Evolutionary conservation across 352 stramenopile genomes (phyloP), one percentile per base, ranked within the genome.

Genomic region (Achlya hypogyna): DNA sequence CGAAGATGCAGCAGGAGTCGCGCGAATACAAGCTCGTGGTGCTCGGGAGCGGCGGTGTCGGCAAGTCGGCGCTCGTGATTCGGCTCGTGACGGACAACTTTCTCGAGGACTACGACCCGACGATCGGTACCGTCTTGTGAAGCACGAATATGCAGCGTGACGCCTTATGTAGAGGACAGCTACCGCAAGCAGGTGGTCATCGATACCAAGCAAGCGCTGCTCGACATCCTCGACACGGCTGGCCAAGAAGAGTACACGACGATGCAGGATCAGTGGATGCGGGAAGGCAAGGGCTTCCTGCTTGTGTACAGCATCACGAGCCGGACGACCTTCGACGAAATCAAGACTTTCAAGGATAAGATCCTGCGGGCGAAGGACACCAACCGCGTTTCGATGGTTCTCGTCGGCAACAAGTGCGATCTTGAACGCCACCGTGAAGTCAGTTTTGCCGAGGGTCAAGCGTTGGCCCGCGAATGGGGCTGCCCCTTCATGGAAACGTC

Each of bases 241-340:
- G 89, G 89, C 10, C 89, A 97, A 73, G 89, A 96, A 63, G 89
- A 96, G 71, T 97, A 96, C 81, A 95, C 86, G 73, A 90, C 84
- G 32, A 91, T 97, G 86, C 84, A 95, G 69, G 85, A 96, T 71
- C 87, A 95, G 81, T 96, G 88, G 85, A 96, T 97, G 87, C 86
- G 88, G 51, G 88, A 96, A 73, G 88, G 88, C 69, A 95, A 96
- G 72, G 88, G 87, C 65, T 96, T 96, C 60, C 34, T 96, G 63
- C 71, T 96, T 14, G 87, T 96, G 32, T 96, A 93, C 81, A 95
- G 84, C 72, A 81, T 96, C 56, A 93, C 83, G 63, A 93, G 86
- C 74, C 84, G 83, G 72, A 89, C 83, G 60, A 92, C 87, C n/a
- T 94, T 96, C 62, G 87, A 96, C 58, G 88, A 96, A 58, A 93